Base-by-base conservation (phyloP, 495 filamentous ascomycete species). In the Achaetomiella virescens region DNA sequence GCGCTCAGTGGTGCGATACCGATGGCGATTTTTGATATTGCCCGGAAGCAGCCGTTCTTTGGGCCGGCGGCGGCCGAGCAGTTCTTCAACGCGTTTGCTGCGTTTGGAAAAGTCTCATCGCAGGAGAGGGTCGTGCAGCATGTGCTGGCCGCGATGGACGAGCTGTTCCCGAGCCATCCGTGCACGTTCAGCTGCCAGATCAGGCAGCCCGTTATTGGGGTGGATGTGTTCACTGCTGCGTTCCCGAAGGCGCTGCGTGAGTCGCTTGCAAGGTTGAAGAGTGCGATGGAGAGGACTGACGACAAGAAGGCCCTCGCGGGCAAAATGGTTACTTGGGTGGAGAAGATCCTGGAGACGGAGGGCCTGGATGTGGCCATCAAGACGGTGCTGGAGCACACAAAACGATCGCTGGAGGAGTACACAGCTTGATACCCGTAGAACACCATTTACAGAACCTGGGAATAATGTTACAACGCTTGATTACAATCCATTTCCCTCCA, bases 1-100 rank as follows among this genome's bases (percentile, higher is more conserved):
- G 89, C 88, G 14, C 74, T 97, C 29, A 87, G 85, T 45, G 93
- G 93, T 8, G 91, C 91, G 5, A 95, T 97, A 59, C 91, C 95
- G 3, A 78, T 91, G 46, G 91, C 92, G 29, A 88, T 97, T 36
- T 97, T 97, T 60, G 91, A 95, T 65, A 79, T 87, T 14, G 88
- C 90, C 1, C 84, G 86, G 76, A 91, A 88, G 63, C 80, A 93
- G 64, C 85, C 88, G 51, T 80, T 81, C 64, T 73, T 78, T 68
- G 81, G 83, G 53, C 62, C 83, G 3, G 67, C 70, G 0, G 78
- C 91, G 27, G 90, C 83, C 1, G 80, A 82, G 57, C 73, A 81
- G 11, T 96, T 97, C 69, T 96, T 92, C 63, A 76, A 87, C 60
- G 81, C 92, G 70, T 88, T 90, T 56, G 78, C 81, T 7, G 72